Evolutionary conservation across 2,329 filamentous ascomycete genomes (phyloP).

Genomic region (Teratosphaeria epicoccoides): DNA sequence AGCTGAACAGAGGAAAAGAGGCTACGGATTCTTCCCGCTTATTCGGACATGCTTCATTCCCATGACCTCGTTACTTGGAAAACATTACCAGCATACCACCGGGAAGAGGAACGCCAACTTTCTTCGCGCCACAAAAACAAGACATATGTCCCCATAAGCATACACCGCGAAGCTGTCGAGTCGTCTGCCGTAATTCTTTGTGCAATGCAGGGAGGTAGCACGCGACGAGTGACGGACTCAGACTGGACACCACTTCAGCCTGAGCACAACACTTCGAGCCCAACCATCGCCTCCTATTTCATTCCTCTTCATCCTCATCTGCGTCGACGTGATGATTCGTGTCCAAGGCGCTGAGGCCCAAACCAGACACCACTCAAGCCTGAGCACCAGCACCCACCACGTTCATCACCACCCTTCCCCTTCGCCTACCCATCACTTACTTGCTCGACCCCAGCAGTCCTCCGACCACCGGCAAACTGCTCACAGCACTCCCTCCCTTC

Average conservation of each 20-base stretch:
- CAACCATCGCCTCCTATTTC: not conserved
- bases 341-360: not conserved
- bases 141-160: not conserved
- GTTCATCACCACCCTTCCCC: not conserved
- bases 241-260: not conserved
- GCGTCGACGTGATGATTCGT: not conserved
- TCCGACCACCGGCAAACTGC: conserved; percentile 36
- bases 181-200: not conserved
- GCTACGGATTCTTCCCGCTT: not conserved
- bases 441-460: conserved; percentile 32
- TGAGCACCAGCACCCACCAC: not conserved
- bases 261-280: not conserved
- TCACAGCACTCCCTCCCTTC: conserved; percentile 21
- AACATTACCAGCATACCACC: not conserved
- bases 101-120: not conserved
- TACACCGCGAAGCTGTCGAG: not conserved
- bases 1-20: not conserved
- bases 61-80: not conserved
- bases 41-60: not conserved
- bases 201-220: not conserved
- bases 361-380: not conserved
- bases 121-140: too few relatives aligned
- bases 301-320: not conserved
- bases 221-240: not conserved
- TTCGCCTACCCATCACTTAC: not conserved